Percentiles rank a stretch among this genome's conserved stretches.
These are phyloP conservation scores for Colletotrichum agaves DNA, from an alignment of 2,329 filamentous ascomycete species.

Conservation along the genomic window DNA sequence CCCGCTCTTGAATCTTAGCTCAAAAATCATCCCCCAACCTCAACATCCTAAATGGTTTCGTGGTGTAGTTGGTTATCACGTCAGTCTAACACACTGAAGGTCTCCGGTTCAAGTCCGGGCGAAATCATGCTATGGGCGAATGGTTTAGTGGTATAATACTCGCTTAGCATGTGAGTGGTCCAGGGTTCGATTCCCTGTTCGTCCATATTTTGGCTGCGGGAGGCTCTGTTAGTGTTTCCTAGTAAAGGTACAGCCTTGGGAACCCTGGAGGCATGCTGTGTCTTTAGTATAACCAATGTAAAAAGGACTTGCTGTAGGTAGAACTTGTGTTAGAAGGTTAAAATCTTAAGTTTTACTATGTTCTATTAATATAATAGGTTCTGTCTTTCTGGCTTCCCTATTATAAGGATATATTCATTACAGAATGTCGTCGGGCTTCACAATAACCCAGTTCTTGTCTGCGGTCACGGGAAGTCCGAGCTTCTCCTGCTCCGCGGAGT, in stretches of 20 bases:
- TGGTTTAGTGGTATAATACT: conserved; percentile 38
- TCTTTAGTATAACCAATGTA: too few species aligned
- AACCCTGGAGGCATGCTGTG: too few species aligned
- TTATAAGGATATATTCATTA: conserved; percentile 30
- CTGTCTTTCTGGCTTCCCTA: neutral
- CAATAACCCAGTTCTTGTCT: conserved; percentile 57
- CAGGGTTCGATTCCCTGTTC: conserved; percentile 36
- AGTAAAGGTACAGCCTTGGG: too few species aligned
- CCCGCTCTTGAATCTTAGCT: neutral
- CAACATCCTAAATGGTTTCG: conserved; percentile 24
- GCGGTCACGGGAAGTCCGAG: conserved; percentile 52
- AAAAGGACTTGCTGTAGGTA: too few species aligned
- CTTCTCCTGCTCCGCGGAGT: conserved; percentile 47
- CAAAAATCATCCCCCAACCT: too few species aligned
- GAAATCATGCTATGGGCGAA: conserved; percentile 29
- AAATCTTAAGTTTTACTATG: neutral
- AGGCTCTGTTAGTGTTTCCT: neutral
- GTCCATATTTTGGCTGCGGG: neutral
- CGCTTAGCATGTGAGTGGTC: conserved; percentile 37
- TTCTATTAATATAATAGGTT: neutral
- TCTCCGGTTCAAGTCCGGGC: conserved; percentile 37
- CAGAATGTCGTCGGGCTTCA: conserved; percentile 52
- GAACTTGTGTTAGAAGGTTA: too few species aligned
- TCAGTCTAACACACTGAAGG: conserved; percentile 54
- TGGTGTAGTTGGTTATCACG: conserved; percentile 59